phyloP scores from a whole-genome alignment of 495 filamentous ascomycete species.

The Amphirosellinia nigrospora region DNA sequence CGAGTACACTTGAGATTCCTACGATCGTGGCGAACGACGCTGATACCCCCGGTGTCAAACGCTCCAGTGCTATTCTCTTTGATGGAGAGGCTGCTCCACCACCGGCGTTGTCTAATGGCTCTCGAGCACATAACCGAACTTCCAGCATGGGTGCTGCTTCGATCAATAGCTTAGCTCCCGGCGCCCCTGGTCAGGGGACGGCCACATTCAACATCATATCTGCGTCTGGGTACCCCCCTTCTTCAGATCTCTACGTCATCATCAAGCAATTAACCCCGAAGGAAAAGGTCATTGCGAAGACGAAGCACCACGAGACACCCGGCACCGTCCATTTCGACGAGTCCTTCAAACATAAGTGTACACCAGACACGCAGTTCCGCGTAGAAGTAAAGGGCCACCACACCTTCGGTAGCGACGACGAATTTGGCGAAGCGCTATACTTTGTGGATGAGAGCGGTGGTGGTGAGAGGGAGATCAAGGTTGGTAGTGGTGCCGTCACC shows the following conservation, averaged over 20 bases:
- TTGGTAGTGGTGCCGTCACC: slow-evolving; percentile 70
- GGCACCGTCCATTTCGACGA: slow-evolving; percentile 72
- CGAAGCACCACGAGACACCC: slow-evolving; percentile 75
- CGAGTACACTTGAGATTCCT: slow-evolving; percentile 50
- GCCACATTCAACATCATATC: slow-evolving; percentile 82
- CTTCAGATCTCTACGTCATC: slow-evolving; percentile 80
- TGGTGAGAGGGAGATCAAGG: slow-evolving; percentile 73
- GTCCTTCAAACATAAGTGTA: slow-evolving; percentile 75
- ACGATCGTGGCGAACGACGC: slow-evolving; percentile 49
- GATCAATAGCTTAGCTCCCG: slow-evolving; percentile 60
- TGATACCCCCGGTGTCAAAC: slow-evolving; percentile 45
- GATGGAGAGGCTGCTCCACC: slow-evolving; percentile 40
- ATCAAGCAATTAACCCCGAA: slow-evolving; percentile 70
- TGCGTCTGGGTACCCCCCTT: slow-evolving; percentile 76
- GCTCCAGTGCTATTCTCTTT: slow-evolving; percentile 40
- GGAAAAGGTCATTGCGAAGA: slow-evolving; percentile 83
- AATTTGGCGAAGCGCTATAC: slow-evolving; percentile 83
- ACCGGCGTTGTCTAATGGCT: slow-evolving; percentile 49
- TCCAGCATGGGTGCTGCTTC: slow-evolving; percentile 71
- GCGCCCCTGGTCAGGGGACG: slow-evolving; percentile 69
- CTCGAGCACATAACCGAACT: slow-evolving; percentile 63
- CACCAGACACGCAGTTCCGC: slow-evolving; percentile 85
- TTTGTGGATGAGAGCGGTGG: slow-evolving; percentile 86
- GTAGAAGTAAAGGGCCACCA: slow-evolving; percentile 82
- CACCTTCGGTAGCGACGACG: slow-evolving; percentile 79